Conservation (phyloP, 257 asterid species). For the Gardenia jasminoides region DNA sequence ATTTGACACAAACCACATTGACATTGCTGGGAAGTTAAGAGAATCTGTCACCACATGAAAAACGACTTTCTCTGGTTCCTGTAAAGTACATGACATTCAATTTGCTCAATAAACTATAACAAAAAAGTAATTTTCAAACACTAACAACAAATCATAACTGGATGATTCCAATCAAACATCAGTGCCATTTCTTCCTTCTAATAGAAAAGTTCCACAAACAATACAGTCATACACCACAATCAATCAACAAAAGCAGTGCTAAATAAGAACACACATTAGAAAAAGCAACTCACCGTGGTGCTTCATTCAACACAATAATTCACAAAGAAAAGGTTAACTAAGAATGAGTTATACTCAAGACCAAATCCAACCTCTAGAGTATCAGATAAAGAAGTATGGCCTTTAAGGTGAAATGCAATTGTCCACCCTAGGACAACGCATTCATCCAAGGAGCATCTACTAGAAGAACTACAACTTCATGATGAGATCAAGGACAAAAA, state of each 20-base stretch:
- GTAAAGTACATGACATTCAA: slow-evolving; percentile 26
- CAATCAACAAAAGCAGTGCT: background rate
- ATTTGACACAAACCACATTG: slow-evolving; percentile 90
- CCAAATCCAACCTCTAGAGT: background rate
- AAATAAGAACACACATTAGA: background rate
- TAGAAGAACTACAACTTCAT: background rate
- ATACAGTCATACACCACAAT: background rate
- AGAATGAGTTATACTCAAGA: background rate
- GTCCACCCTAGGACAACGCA: background rate
- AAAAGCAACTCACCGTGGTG: background rate
- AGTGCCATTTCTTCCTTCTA: background rate
- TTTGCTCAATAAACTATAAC: slow-evolving; percentile 5
- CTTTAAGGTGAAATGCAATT: slow-evolving; percentile 1
- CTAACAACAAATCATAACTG: background rate
- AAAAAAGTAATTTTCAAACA: background rate
- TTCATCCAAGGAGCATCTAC: background rate
- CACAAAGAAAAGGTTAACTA: background rate
- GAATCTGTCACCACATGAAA: slow-evolving; percentile 86
- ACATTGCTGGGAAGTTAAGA: slow-evolving; percentile 73
- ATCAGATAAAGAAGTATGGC: background rate
- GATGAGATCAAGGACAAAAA: background rate
- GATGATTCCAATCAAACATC: background rate
- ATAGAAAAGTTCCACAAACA: background rate
- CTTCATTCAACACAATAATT: too few relatives aligned
- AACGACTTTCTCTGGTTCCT: slow-evolving; percentile 75